These are phyloP conservation scores for Flaveria robusta DNA, from an alignment of 129 eudicot species.

Conservation along the genomic window DNA sequence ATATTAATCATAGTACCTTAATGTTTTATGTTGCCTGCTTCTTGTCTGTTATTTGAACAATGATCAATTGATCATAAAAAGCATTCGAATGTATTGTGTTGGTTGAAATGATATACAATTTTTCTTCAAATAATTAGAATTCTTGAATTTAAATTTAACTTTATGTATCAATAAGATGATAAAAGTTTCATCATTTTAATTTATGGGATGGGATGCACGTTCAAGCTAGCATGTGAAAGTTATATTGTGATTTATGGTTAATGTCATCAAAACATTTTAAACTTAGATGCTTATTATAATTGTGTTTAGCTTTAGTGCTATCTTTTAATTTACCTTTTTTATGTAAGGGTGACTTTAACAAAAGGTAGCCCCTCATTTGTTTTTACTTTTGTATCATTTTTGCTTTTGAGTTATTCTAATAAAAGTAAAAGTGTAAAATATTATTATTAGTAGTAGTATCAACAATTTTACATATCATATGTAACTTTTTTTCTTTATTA, in stretches of 20 bases:
- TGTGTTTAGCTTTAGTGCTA: background rate
- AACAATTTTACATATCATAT: too few relatives aligned
- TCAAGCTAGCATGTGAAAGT: too few relatives aligned
- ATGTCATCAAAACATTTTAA: too few relatives aligned
- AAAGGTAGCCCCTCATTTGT: background rate
- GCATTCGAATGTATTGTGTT: background rate
- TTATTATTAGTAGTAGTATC: background rate
- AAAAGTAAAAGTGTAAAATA: background rate
- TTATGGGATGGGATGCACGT: too few relatives aligned
- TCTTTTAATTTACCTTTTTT: too few relatives aligned
- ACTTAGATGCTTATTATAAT: background rate
- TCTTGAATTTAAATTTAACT: background rate
- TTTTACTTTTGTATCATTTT: background rate
- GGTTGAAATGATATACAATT: background rate
- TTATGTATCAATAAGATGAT: background rate
- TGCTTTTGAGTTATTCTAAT: background rate
- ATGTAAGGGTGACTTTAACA: background rate
- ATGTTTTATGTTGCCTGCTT: conserved; percentile 31
- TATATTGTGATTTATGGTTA: too few relatives aligned
- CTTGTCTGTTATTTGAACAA: conserved; percentile 34
- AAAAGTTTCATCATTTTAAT: background rate
- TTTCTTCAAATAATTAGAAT: background rate
- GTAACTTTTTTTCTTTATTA: background rate
- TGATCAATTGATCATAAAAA: conserved; percentile 17
- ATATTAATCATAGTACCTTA: conserved; percentile 21